Evolutionary conservation across 257 asterid genomes (phyloP).

Genomic region (Solanum corneliomulleri): DNA sequence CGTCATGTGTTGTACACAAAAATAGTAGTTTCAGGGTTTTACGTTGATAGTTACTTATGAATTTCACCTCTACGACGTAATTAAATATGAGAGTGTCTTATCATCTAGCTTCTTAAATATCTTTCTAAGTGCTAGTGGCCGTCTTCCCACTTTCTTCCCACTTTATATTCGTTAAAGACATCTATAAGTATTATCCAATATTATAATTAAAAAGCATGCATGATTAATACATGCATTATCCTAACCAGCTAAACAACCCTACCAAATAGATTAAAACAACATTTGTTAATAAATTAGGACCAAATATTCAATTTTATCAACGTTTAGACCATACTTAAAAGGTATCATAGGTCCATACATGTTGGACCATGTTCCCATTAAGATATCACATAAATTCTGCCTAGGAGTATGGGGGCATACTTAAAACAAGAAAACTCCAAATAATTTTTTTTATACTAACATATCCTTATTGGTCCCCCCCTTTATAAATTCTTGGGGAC

Average conservation of each 20-base stretch:
- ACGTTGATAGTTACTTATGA: not conserved
- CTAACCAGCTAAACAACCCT: not conserved
- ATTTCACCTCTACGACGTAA: too few species aligned
- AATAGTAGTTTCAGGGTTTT: not conserved
- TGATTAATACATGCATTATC: too few species aligned
- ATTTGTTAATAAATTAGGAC: not conserved
- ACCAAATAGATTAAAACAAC: not conserved
- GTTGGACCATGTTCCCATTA: slow-evolving; percentile 26
- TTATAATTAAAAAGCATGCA: too few species aligned
- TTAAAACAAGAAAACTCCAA: not conserved
- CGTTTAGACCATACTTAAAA: not conserved
- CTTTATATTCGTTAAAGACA: too few species aligned
- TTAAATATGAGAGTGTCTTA: not conserved
- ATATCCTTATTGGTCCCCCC: not conserved
- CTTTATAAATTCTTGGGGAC: not conserved
- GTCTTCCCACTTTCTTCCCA: not conserved
- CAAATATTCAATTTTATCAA: not conserved
- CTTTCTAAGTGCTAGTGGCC: not conserved
- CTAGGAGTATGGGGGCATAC: not conserved
- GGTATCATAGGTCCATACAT: slow-evolving; percentile 9
- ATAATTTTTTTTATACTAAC: not conserved
- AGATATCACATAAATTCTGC: slow-evolving; percentile 6
- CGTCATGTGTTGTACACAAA: not conserved
- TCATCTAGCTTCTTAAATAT: not conserved
- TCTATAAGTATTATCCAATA: not conserved